Conservation (phyloP, 2,329 filamentous ascomycete genomes). For the Ambrosiella xylebori region DNA sequence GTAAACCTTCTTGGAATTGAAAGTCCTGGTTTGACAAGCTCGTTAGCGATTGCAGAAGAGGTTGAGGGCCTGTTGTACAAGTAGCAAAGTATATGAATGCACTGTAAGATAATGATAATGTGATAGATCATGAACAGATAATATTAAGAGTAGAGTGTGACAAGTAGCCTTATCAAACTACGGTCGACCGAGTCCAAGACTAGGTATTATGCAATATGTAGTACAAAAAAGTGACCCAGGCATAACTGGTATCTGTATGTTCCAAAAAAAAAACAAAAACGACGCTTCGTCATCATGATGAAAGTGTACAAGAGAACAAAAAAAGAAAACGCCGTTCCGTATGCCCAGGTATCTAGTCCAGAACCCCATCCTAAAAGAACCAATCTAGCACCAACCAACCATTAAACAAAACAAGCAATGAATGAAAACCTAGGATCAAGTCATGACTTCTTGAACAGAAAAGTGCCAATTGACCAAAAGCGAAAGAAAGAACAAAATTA, state of each 20-base stretch:
- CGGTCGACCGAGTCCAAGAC: neutral
- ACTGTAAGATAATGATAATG: neutral
- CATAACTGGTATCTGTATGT: neutral
- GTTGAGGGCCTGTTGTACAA: conserved; percentile 39
- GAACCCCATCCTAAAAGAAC: conserved; percentile 21
- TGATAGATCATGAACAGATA: neutral
- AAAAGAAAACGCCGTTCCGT: neutral
- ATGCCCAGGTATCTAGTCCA: neutral
- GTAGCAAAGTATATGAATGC: conserved; percentile 11
- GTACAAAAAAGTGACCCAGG: neutral
- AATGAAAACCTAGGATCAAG: too few species aligned
- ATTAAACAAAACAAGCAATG: conserved; percentile 4
- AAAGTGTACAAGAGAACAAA: neutral
- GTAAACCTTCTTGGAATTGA: conserved; percentile 86
- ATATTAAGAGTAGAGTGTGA: neutral
- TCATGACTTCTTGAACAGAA: too few species aligned
- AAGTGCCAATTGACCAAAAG: too few species aligned
- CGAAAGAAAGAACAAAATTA: conserved; percentile 2
- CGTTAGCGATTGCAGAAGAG: conserved; percentile 67
- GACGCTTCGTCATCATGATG: neutral
- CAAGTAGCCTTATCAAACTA: neutral
- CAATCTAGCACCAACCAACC: neutral
- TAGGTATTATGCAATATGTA: neutral
- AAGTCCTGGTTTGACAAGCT: conserved; percentile 78
- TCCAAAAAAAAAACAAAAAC: neutral